Percentiles rank a stretch among this genome's conserved stretches.
Conservation (phyloP, 129 eudicot species). For the Chrysanthemum lavandulifolium region DNA sequence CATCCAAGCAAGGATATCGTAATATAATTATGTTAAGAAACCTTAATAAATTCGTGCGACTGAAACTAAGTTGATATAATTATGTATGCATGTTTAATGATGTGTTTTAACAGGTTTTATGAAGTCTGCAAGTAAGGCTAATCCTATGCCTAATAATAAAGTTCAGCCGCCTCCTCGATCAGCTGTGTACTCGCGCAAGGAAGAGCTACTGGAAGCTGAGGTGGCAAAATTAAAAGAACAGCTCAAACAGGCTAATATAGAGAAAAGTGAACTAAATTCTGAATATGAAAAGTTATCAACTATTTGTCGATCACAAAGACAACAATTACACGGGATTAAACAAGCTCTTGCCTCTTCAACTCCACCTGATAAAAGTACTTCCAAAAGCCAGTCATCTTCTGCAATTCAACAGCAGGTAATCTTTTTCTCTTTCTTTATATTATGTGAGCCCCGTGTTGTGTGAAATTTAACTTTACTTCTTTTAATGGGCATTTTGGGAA, state of each 20-base stretch:
- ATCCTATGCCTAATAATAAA: not conserved
- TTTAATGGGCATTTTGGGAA: conserved; percentile 11
- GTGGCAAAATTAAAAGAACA: conserved; percentile 61
- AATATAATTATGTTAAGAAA: no score
- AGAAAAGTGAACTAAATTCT: conserved; percentile 66
- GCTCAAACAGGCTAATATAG: conserved; percentile 48
- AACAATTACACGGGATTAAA: conserved; percentile 79
- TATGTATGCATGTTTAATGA: no score
- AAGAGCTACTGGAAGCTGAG: conserved; percentile 55
- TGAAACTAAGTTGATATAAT: not conserved
- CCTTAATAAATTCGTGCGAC: not conserved
- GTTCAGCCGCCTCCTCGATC: not conserved
- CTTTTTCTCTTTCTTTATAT: not conserved
- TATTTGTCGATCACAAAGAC: conserved; percentile 79
- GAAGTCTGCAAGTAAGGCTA: not conserved
- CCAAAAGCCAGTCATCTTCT: conserved; percentile 31
- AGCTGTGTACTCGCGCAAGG: conserved; percentile 15
- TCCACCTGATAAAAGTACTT: conserved; percentile 40
- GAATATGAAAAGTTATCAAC: conserved; percentile 75
- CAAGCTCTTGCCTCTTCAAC: conserved; percentile 64
- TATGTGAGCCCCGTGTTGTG: not conserved
- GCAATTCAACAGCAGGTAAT: conserved; percentile 40
- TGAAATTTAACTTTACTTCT: not conserved
- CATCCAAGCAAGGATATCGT: not conserved
- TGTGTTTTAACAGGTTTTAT: not conserved